Evolutionary conservation across 768 basidiomycete species (phyloP).

Genomic region (Pulveroboletus sp.): DNA sequence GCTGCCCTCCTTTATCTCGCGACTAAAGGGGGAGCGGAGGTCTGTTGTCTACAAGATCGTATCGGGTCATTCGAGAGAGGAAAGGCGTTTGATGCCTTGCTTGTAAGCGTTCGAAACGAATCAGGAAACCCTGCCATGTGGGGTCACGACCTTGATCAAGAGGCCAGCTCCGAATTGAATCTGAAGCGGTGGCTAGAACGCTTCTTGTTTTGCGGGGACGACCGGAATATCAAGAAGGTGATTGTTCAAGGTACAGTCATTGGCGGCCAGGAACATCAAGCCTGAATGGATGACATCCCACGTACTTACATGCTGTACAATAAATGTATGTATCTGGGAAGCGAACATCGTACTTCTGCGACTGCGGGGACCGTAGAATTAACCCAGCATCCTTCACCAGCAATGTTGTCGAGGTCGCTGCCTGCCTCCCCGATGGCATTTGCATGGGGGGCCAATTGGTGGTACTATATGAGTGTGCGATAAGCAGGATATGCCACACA

Average conservation of each 20-base stretch:
- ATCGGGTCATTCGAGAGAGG: conserved; percentile 76
- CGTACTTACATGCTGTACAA: conserved; percentile 5
- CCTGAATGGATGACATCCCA: conserved; percentile 3
- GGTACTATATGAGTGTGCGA: background rate
- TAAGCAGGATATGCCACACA: background rate
- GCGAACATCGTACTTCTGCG: conserved; percentile 1
- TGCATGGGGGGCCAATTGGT: too few species aligned
- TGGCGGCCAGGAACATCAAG: conserved; percentile 54
- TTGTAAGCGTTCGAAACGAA: conserved; percentile 55
- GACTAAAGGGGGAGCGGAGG: conserved; percentile 84
- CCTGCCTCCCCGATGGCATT: too few species aligned
- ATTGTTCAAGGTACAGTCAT: conserved; percentile 79
- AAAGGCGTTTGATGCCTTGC: conserved; percentile 87
- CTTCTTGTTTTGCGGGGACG: conserved; percentile 84
- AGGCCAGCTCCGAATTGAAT: conserved; percentile 28
- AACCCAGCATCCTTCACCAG: background rate
- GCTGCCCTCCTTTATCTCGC: conserved; percentile 83
- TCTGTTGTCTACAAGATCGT: conserved; percentile 63
- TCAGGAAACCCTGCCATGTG: conserved; percentile 56
- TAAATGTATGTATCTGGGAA: background rate
- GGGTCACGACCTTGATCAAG: conserved; percentile 37
- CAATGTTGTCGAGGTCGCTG: background rate
- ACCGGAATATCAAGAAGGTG: conserved; percentile 75
- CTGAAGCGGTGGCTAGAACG: conserved; percentile 66
- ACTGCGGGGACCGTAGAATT: background rate